phyloP scores from a whole-genome alignment of 192 early-diverging fungal species.

The Coemansia sp. region DNA sequence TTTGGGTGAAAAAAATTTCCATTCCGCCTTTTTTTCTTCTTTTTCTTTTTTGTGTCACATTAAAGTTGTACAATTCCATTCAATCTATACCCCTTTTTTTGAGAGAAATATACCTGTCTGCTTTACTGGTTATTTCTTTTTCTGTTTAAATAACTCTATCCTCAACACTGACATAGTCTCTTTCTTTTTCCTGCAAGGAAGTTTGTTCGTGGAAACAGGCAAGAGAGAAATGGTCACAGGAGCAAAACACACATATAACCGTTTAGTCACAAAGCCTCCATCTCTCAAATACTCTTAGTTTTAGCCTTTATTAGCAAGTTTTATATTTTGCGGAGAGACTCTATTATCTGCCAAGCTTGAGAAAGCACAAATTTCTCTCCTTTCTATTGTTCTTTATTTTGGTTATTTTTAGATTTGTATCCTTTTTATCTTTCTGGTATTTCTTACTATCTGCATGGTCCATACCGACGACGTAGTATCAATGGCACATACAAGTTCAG shows the following conservation, averaged over 20 bases:
- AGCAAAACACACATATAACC: not conserved
- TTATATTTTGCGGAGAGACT: not conserved
- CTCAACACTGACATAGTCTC: too few relatives aligned
- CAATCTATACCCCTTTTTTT: too few relatives aligned
- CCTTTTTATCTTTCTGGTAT: not conserved
- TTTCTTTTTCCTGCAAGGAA: not conserved
- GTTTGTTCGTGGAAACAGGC: too few relatives aligned
- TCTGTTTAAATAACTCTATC: too few relatives aligned
- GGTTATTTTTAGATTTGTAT: slow-evolving; percentile 1
- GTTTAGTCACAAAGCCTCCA: slow-evolving; percentile 1
- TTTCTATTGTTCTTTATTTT: slow-evolving; percentile 2
- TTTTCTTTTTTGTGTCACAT: slow-evolving; percentile 4
- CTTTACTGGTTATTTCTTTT: too few relatives aligned
- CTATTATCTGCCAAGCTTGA: not conserved
- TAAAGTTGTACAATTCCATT: too few relatives aligned
- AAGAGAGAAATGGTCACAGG: slow-evolving; percentile 3
- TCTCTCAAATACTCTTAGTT: too few relatives aligned
- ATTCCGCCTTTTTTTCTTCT: not conserved
- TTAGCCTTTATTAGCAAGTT: not conserved
- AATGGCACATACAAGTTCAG: not conserved
- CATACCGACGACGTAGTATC: not conserved
- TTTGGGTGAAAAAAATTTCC: slow-evolving; percentile 3
- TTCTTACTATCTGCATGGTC: slow-evolving; percentile 5
- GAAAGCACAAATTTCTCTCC: not conserved
- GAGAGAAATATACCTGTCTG: too few relatives aligned